Evolutionary conservation across 106 monocot species (phyloP), one percentile per base, ranked within the genome.

Genomic region (Triglochin maritima): DNA sequence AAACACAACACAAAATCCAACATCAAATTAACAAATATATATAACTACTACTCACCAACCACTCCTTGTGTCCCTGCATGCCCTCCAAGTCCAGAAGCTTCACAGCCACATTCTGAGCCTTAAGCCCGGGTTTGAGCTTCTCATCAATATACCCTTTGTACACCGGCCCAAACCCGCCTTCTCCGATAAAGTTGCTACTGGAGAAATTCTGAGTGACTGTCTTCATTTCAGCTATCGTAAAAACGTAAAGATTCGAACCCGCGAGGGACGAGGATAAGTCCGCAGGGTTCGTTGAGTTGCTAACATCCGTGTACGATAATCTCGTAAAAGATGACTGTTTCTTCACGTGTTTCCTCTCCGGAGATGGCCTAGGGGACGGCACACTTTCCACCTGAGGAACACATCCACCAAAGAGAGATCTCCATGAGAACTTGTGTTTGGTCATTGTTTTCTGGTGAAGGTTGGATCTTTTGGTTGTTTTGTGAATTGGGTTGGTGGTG

Each of bases 81-180:
- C 90, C 90, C 10, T 90, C 81, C 67, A 81, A 63, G 72, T 86
- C 84, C 65, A 86, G 61, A 17, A 81, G 70, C 76, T 90, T 90
- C 42, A 84, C 86, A 0, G 90, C 90, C 7, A 90, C 83, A 2
- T 78, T 3, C 74, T 86, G 81, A 7, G 85, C 69, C 63, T 74
- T 81, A 10, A 89, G 13, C 3, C 86, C 86, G 7, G 74, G 78
- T 64, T 75, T 75, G n/a, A 89, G 63, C 71, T 77, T 75, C 17
- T 86, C 89, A 14, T 81, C 89, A 2, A 89, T 60, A 52, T 76
- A 71, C 0, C 89, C 89, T 43, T 89, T 89, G 69, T 81, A 86
- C 14, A 89, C 89, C 5, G 89, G 86, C 6, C 89, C 89, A 58
- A 89, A 89, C 29, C 89, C 89, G 15, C 89, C 89, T 45, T 89